phyloP scores from a whole-genome alignment of 1,284 basidiomycete genomes.

The Moesziomyces aphidis region DNA sequence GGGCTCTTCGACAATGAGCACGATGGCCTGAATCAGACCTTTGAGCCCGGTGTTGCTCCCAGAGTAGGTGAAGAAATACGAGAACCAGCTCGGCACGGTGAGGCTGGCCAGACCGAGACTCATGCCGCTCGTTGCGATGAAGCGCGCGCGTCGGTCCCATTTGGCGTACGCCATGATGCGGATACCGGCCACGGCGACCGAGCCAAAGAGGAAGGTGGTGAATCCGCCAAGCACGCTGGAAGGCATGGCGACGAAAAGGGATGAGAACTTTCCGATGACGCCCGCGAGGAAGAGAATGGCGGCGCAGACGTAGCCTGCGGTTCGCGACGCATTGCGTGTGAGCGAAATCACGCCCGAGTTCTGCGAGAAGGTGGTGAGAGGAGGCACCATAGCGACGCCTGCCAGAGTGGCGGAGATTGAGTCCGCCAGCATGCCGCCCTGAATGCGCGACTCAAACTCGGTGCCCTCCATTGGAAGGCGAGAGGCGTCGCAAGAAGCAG shows the following conservation, averaged over 20 bases:
- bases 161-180: conserved; percentile 46
- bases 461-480: conserved; percentile 34
- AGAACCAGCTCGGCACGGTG: conserved; percentile 35
- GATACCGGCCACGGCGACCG: conserved; percentile 36
- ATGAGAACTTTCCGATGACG: conserved; percentile 33
- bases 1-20: conserved; percentile 42
- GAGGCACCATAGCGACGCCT: conserved; percentile 29
- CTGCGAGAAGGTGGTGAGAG: conserved; percentile 39
- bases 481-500: conserved; percentile 35
- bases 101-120: conserved; percentile 33
- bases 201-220: conserved; percentile 43
- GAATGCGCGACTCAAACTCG: conserved; percentile 38
- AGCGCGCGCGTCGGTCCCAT: conserved; percentile 39
- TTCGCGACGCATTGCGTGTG: conserved; percentile 32
- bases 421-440: conserved; percentile 45
- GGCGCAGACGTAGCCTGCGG: conserved; percentile 33
- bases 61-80: conserved; percentile 39
- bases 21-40: conserved; percentile 38
- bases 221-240: conserved; percentile 35
- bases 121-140: conserved; percentile 35
- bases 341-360: conserved; percentile 43
- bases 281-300: conserved; percentile 42
- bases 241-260: conserved; percentile 41
- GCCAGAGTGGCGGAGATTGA: conserved; percentile 36
- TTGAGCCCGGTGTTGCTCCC: conserved; percentile 23